phyloP scores from a whole-genome alignment of 495 filamentous ascomycete species.

The Rhypophila decipiens region DNA sequence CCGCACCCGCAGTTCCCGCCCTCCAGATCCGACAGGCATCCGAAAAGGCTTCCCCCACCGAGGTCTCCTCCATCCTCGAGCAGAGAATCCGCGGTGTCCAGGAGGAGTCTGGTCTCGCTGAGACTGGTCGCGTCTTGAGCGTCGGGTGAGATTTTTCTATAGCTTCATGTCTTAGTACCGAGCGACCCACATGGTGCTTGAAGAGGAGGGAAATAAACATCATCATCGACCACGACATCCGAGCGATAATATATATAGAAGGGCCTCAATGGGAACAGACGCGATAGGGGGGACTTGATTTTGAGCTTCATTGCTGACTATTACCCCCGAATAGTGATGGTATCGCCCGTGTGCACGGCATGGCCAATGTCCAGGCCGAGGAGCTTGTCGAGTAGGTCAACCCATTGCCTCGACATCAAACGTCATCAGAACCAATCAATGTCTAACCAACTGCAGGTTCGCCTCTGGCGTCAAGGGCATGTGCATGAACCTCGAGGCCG shows the following conservation, averaged over 20 bases:
- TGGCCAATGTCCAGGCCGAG: slow-evolving; percentile 99
- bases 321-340: slow-evolving; percentile 77
- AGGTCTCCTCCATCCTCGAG: slow-evolving; percentile 98
- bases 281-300: slow-evolving; percentile 5
- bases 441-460: slow-evolving; percentile 58
- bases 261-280: neutral
- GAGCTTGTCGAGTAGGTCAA: slow-evolving; percentile 95
- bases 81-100: slow-evolving; percentile 96
- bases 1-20: slow-evolving; percentile 68
- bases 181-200: slow-evolving; percentile 1
- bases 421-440: slow-evolving; percentile 3
- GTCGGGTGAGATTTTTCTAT: slow-evolving; percentile 74
- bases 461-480: slow-evolving; percentile 99
- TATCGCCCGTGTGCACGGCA: slow-evolving; percentile 99
- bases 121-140: slow-evolving; percentile 97
- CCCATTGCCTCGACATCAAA: slow-evolving; percentile 6
- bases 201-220: slow-evolving; percentile 1
- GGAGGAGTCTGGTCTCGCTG: slow-evolving; percentile 92
- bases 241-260: slow-evolving; percentile 1
- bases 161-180: slow-evolving; percentile 13
- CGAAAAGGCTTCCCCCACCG: slow-evolving; percentile 90
- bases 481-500: slow-evolving; percentile 99
- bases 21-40: slow-evolving; percentile 82
- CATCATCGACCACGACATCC: neutral
- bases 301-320: slow-evolving; percentile 38